Percentiles rank a stretch among this genome's conserved stretches.
Conservation (phyloP, 208 protist species). For the Leishmania tarentolae region DNA sequence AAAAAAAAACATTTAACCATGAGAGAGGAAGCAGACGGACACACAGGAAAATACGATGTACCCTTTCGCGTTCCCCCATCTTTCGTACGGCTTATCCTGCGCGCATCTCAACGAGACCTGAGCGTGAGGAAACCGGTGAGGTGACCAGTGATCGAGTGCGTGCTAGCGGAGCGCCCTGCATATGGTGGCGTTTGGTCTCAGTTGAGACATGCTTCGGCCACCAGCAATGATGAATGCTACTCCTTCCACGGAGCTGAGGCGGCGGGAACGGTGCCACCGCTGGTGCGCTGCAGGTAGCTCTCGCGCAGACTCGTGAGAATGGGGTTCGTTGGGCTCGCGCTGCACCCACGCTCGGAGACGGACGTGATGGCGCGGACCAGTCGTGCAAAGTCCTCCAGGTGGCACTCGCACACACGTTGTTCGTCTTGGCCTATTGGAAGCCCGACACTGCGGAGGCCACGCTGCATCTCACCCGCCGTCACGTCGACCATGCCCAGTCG, state of each 20-base stretch:
- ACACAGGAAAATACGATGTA: not conserved
- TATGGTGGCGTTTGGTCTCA: not conserved
- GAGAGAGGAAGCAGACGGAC: not conserved
- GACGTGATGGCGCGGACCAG: constrained; percentile 31
- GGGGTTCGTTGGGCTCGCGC: constrained; percentile 17
- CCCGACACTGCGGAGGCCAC: constrained; percentile 37
- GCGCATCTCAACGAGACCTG: not conserved
- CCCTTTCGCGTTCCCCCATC: not conserved
- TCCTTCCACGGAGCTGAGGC: constrained; percentile 6
- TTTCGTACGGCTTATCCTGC: not conserved
- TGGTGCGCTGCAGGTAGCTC: constrained; percentile 19
- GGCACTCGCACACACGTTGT: constrained; percentile 27
- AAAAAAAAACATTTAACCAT: no score
- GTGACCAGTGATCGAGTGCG: not conserved
- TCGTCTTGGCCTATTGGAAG: constrained; percentile 32
- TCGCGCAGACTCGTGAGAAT: constrained; percentile 23
- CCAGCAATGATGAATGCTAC: not conserved
- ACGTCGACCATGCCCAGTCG: constrained; percentile 55
- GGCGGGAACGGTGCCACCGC: not conserved
- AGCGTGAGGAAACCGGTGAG: not conserved
- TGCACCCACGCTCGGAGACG: constrained; percentile 25
- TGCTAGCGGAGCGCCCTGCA: not conserved
- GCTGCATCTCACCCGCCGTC: constrained; percentile 34
- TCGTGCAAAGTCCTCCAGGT: constrained; percentile 34
- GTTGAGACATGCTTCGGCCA: not conserved